Conservation (phyloP, 2,329 filamentous ascomycete genomes). For the Alternaria gansuensis region DNA sequence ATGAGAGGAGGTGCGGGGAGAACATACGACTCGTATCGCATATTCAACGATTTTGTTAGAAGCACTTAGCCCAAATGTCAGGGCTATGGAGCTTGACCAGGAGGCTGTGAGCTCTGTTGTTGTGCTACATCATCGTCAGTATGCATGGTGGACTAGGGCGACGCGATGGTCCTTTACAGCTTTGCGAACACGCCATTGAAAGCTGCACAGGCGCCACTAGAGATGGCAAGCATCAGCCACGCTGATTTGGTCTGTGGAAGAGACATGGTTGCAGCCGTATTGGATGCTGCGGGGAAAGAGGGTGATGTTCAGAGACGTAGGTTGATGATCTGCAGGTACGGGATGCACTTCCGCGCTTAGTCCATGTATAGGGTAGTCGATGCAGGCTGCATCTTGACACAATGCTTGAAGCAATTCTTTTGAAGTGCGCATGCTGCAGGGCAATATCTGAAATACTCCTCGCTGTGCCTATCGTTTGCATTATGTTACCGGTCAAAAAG, state of each 20-base stretch:
- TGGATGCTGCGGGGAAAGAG: constrained; percentile 8
- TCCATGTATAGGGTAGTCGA: constrained; percentile 19
- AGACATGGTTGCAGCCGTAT: constrained; percentile 33
- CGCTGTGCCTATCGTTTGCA: not conserved
- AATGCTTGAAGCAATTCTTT: not conserved
- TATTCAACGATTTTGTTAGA: constrained; percentile 61
- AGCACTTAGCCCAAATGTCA: constrained; percentile 57
- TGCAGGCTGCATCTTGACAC: constrained; percentile 12
- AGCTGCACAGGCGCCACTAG: constrained; percentile 79
- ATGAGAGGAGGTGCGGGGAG: not conserved
- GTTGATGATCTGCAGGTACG: constrained; percentile 29
- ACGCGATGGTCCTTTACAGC: constrained; percentile 62
- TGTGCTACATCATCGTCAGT: constrained; percentile 56
- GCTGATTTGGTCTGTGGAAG: constrained; percentile 34
- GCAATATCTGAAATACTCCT: not conserved
- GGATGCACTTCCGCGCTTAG: constrained; percentile 31
- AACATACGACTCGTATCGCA: constrained; percentile 61
- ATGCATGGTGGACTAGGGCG: not conserved
- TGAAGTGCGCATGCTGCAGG: not conserved
- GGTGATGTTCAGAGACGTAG: constrained; percentile 14
- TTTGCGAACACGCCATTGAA: constrained; percentile 87
- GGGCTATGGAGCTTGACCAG: constrained; percentile 61
- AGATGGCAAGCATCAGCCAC: constrained; percentile 72
- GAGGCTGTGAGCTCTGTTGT: constrained; percentile 67
- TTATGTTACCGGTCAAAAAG: not conserved